Percentiles rank a stretch among this genome's conserved stretches.
Conservation (phyloP, 1,284 basidiomycete genomes). For the Butyriboletus pseudospeciosus region DNA sequence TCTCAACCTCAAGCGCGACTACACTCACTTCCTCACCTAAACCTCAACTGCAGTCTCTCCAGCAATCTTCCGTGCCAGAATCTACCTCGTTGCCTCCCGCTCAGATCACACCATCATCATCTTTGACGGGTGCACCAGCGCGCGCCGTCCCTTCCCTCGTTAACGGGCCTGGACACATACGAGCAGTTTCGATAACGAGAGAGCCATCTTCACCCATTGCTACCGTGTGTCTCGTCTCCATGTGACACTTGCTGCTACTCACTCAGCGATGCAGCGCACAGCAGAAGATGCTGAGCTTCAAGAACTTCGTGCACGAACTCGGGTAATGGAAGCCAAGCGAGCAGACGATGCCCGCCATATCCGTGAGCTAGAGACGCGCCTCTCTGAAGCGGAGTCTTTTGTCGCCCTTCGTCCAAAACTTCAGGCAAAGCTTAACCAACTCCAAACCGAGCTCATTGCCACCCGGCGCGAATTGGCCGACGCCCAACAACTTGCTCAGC, state of each 20-base stretch:
- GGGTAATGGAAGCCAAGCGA: constrained; percentile 82
- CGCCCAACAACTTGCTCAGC: constrained; percentile 55
- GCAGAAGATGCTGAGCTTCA: constrained; percentile 60
- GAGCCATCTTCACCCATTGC: constrained; percentile 25
- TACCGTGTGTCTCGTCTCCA: constrained; percentile 23
- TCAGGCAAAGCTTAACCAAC: constrained; percentile 78
- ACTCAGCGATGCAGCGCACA: constrained; percentile 22
- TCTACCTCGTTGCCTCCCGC: constrained; percentile 6
- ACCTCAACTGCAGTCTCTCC: constrained; percentile 13
- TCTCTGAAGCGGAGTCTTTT: constrained; percentile 80
- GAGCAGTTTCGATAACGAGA: constrained; percentile 21
- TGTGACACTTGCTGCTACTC: constrained; percentile 25
- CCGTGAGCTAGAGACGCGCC: constrained; percentile 79
- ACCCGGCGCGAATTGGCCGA: constrained; percentile 66
- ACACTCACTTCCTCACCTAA: constrained; percentile 16
- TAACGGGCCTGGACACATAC: constrained; percentile 14
- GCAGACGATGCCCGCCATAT: constrained; percentile 82
- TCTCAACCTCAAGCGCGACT: constrained; percentile 7
- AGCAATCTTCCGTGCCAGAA: constrained; percentile 12
- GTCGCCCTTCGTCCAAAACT: constrained; percentile 84
- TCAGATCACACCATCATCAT: constrained; percentile 17
- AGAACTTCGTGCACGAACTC: constrained; percentile 79
- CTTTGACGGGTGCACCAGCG: constrained; percentile 10
- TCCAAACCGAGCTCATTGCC: constrained; percentile 72
- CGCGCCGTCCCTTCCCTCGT: constrained; percentile 4